Conservation (phyloP, 352 stramenopile species). For the Pythium aquatile region DNA sequence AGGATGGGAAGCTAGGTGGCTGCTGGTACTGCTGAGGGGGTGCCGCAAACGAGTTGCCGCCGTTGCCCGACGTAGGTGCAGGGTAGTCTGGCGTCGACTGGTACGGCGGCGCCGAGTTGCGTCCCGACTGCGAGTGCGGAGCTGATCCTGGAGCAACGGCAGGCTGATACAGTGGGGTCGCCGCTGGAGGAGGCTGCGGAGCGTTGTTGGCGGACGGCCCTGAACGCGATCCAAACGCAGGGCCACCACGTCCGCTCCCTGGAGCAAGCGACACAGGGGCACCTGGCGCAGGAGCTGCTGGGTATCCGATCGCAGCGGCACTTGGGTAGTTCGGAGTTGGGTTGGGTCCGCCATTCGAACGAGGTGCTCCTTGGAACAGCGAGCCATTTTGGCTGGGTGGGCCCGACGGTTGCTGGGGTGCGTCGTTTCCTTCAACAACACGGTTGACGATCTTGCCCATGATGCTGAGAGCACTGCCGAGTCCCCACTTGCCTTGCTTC, state of each 20-base stretch:
- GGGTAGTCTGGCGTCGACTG: conserved; percentile 13
- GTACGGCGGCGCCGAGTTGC: conserved; percentile 16
- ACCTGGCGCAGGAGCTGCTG: neutral
- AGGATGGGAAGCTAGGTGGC: conserved; percentile 7
- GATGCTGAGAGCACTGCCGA: conserved; percentile 78
- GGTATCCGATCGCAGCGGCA: conserved; percentile 22
- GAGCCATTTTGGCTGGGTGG: conserved; percentile 26
- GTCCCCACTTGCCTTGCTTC: conserved; percentile 74
- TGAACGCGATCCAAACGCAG: conserved; percentile 8
- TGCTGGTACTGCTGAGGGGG: conserved; percentile 5
- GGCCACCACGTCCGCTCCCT: conserved; percentile 19
- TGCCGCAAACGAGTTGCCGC: conserved; percentile 1
- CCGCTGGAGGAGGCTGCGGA: neutral
- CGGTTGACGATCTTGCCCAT: conserved; percentile 88
- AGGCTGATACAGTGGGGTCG: neutral
- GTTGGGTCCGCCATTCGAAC: conserved; percentile 26
- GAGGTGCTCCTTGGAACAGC: conserved; percentile 40
- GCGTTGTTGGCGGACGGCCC: neutral
- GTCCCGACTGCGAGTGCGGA: conserved; percentile 16
- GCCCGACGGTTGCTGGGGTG: conserved; percentile 15
- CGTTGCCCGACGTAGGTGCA: conserved; percentile 20
- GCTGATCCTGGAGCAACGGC: conserved; percentile 10
- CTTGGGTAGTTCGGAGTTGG: conserved; percentile 30
- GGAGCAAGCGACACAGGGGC: neutral
- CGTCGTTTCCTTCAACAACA: conserved; percentile 76